A percentile compares a stretch with the other conserved stretches of the same genome.
phyloP scores from a whole-genome alignment of 2,329 filamentous ascomycete genomes.

The Epichloe coenophiala region DNA sequence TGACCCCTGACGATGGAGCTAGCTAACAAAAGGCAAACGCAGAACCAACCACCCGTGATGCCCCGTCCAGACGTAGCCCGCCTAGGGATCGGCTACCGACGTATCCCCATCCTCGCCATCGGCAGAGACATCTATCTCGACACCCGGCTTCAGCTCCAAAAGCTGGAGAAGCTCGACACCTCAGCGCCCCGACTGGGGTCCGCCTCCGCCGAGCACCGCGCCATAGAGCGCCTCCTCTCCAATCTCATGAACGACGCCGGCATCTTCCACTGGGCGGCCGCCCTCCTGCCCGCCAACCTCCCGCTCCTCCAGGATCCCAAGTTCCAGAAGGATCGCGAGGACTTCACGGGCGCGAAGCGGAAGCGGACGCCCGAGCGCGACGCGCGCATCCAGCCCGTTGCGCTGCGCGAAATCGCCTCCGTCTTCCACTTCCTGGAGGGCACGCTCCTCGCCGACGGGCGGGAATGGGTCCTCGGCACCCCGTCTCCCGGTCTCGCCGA shows the following conservation, averaged over 20 bases:
- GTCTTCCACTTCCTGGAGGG: constrained; percentile 47
- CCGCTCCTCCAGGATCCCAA: constrained; percentile 40
- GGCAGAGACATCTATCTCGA: constrained; percentile 57
- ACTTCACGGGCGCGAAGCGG: constrained; percentile 19
- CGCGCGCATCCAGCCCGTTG: constrained; percentile 32
- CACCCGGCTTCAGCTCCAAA: constrained; percentile 52
- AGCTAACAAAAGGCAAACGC: no score
- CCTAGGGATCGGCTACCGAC: constrained; percentile 52
- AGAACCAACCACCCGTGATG: constrained; percentile 53
- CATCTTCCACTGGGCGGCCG: constrained; percentile 38
- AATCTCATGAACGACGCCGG: constrained; percentile 41
- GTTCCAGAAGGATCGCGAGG: constrained; percentile 44
- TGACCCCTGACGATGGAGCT: no score
- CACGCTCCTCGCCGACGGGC: constrained; percentile 50
- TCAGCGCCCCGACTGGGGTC: constrained; percentile 24
- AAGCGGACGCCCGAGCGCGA: constrained; percentile 14
- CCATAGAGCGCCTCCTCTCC: constrained; percentile 42
- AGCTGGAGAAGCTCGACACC: constrained; percentile 45
- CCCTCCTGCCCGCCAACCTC: constrained; percentile 42
- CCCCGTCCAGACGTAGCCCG: constrained; percentile 50
- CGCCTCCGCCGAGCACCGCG: constrained; percentile 24
- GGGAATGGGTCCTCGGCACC: constrained; percentile 47
- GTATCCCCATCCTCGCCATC: constrained; percentile 55
- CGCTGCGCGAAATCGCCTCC: constrained; percentile 38
- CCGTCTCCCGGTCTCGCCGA: constrained; percentile 45